Evolutionary conservation across 768 basidiomycete species (phyloP).

Genomic region (Boletus sp.): DNA sequence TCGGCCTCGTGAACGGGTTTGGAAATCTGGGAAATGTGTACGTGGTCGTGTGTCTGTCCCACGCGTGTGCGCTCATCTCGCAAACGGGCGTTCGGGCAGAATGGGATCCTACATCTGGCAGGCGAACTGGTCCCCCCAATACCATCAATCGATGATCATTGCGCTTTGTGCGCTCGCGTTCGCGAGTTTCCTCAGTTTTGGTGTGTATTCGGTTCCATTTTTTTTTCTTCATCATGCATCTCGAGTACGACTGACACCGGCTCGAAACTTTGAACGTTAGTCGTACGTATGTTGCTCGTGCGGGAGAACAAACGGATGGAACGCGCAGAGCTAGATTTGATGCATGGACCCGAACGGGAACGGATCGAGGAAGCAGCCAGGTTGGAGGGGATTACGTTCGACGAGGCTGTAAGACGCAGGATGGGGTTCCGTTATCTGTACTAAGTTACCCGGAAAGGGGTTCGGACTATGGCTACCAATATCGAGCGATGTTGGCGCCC

Average conservation of each 20-base stretch:
- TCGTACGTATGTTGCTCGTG: conserved; percentile 41
- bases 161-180: conserved; percentile 36
- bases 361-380: conserved; percentile 57
- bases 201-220: conserved; percentile 28
- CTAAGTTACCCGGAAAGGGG: conserved; percentile 22
- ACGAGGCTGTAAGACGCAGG: conserved; percentile 54
- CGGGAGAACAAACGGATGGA: conserved; percentile 50
- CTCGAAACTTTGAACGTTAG: conserved; percentile 21
- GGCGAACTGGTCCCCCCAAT: conserved; percentile 54
- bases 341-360: conserved; percentile 43
- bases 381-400: conserved; percentile 57
- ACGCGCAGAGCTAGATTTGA: conserved; percentile 41
- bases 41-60: conserved; percentile 14
- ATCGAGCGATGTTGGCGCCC: too few relatives aligned
- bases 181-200: conserved; percentile 33
- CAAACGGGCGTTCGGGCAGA: conserved; percentile 26
- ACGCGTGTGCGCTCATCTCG: not conserved
- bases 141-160: conserved; percentile 62
- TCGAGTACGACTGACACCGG: not conserved
- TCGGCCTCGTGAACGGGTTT: conserved; percentile 58
- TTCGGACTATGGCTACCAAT: not conserved
- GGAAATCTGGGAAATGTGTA: conserved; percentile 60
- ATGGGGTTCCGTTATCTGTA: conserved; percentile 59
- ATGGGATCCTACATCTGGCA: conserved; percentile 66
- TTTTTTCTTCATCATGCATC: not conserved